Evolutionary conservation across 2,329 filamentous ascomycete species (phyloP).

Genomic region (Lachnellula suecica): DNA sequence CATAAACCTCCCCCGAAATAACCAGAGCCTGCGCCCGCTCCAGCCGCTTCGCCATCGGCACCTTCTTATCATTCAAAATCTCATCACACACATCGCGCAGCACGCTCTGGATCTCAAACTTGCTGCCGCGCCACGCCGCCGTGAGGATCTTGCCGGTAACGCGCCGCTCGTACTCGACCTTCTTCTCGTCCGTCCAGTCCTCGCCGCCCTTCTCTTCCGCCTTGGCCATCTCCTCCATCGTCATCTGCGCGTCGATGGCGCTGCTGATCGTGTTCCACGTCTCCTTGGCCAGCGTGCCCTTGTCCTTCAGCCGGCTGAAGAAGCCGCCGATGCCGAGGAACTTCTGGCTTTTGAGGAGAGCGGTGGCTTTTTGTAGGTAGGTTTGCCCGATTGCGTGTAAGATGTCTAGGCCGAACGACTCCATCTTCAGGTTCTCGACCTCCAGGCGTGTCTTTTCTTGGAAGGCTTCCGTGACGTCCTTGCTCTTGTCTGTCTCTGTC

Average conservation of each 20-base stretch:
- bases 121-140: slow-evolving; percentile 92
- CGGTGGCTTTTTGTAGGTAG: slow-evolving; percentile 84
- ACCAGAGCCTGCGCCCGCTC: slow-evolving; percentile 89
- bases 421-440: slow-evolving; percentile 98
- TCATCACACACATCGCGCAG: slow-evolving; percentile 91
- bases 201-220: slow-evolving; percentile 93
- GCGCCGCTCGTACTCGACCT: slow-evolving; percentile 89
- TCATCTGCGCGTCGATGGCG: slow-evolving; percentile 95
- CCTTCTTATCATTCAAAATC: slow-evolving; percentile 76
- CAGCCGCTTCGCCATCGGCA: slow-evolving; percentile 79
- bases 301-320: slow-evolving; percentile 91
- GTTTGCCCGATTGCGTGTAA: slow-evolving; percentile 91
- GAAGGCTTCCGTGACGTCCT: slow-evolving; percentile 84
- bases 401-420: slow-evolving; percentile 95
- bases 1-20: slow-evolving; percentile 84
- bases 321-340: slow-evolving; percentile 95
- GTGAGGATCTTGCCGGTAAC: slow-evolving; percentile 98
- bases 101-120: slow-evolving; percentile 97
- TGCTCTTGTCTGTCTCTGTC: slow-evolving; percentile 93
- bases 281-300: slow-evolving; percentile 94
- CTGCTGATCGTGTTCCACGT: slow-evolving; percentile 98
- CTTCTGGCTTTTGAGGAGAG: slow-evolving; percentile 91
- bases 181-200: slow-evolving; percentile 97
- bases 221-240: slow-evolving; percentile 98
- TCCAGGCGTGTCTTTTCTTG: slow-evolving; percentile 92